Conservation (phyloP, 331 rosid species). For the Erythrophleum ivorense region DNA sequence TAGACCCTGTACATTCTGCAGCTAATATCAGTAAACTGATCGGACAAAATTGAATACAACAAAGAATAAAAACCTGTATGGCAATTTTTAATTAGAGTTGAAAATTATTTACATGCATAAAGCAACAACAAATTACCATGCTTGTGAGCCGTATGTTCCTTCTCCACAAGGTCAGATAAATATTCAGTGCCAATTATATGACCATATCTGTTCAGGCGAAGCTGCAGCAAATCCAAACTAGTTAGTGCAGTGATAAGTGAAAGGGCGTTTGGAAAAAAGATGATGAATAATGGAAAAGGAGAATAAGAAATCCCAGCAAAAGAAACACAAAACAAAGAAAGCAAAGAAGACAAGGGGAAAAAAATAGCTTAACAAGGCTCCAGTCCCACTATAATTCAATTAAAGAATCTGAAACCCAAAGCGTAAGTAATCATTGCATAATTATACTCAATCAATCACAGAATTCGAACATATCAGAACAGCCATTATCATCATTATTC, state of each 20-base stretch:
- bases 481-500: no score
- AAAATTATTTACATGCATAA: constrained; percentile 22
- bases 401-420: constrained; percentile 13
- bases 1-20: background rate
- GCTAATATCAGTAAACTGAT: background rate
- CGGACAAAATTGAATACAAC: background rate
- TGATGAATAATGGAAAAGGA: background rate
- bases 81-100: constrained; percentile 16
- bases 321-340: background rate
- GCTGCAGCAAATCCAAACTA: constrained; percentile 68
- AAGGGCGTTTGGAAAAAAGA: background rate
- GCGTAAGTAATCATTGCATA: background rate
- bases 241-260: constrained; percentile 39
- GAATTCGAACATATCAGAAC: background rate
- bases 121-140: constrained; percentile 63
- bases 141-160: constrained; percentile 63
- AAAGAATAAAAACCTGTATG: background rate
- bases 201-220: constrained; percentile 82
- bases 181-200: constrained; percentile 93
- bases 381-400: background rate
- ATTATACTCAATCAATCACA: background rate
- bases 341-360: background rate
- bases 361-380: background rate
- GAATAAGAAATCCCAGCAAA: background rate
- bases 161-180: constrained; percentile 95